Evolutionary conservation across 257 asterid genomes (phyloP).

Genomic region (Paraleonurus japonicus): DNA sequence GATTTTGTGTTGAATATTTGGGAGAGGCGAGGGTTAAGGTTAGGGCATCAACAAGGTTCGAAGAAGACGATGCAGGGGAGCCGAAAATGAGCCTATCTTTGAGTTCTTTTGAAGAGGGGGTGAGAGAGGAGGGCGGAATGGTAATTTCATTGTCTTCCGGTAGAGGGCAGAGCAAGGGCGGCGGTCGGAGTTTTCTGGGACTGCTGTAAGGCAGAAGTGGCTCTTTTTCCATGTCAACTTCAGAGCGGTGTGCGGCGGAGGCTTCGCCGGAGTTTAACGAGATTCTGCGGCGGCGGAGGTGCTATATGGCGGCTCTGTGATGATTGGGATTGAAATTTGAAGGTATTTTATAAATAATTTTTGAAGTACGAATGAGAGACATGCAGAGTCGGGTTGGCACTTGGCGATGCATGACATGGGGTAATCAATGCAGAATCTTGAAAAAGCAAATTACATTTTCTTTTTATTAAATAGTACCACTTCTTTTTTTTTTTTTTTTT

Average conservation of each 20-base stretch:
- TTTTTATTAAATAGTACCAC: too few species aligned
- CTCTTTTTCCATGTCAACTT: constrained; percentile 55
- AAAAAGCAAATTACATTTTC: background rate
- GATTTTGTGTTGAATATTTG: constrained; percentile 11
- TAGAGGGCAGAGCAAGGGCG: constrained; percentile 49
- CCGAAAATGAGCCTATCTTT: constrained; percentile 74
- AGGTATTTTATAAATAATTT: background rate
- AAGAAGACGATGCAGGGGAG: constrained; percentile 39
- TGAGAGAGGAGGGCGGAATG: constrained; percentile 47
- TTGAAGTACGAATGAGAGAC: background rate
- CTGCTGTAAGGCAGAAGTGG: constrained; percentile 56
- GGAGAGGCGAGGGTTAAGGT: constrained; percentile 24
- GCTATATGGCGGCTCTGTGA: background rate
- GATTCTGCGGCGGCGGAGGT: constrained; percentile 5
- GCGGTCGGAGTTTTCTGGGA: constrained; percentile 32
- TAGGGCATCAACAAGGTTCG: background rate
- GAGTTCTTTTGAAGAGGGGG: constrained; percentile 60
- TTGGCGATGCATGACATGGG: constrained; percentile 23
- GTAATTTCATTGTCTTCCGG: constrained; percentile 59
- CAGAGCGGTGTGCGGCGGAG: background rate
- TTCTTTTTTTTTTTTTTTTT: too few species aligned
- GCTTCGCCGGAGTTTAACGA: constrained; percentile 24
- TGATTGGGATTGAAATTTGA: background rate
- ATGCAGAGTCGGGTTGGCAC: constrained; percentile 25
- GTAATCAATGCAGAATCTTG: background rate